Percentiles rank a stretch among this genome's conserved stretches.
Conservation (phyloP, 2,329 filamentous ascomycete species). For the Mariannaea sp. region DNA sequence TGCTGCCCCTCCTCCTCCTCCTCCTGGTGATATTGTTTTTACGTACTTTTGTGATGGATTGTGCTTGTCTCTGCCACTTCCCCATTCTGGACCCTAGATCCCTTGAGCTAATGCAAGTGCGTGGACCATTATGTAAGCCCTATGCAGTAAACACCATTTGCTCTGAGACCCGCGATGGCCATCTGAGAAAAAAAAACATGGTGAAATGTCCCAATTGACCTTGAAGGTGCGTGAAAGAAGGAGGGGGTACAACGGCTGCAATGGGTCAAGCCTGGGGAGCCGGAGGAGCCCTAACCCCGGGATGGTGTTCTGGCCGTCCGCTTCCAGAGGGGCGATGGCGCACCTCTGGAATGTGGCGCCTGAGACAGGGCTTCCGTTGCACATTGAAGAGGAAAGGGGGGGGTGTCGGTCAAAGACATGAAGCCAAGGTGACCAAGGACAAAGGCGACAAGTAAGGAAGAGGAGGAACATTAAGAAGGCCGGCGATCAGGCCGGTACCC, state of each 20-base stretch:
- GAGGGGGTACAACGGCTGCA: conserved; percentile 6
- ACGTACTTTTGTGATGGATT: too few relatives aligned
- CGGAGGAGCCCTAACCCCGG: conserved; percentile 28
- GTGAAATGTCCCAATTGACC: conserved; percentile 16
- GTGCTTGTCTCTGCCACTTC: background rate
- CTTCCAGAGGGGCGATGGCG: conserved; percentile 30
- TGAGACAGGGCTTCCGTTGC: conserved; percentile 7
- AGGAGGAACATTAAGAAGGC: conserved; percentile 2
- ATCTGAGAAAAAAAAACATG: conserved; percentile 3
- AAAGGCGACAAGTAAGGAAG: too few relatives aligned
- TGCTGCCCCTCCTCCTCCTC: background rate
- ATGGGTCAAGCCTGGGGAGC: conserved; percentile 17
- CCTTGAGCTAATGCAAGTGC: conserved; percentile 12
- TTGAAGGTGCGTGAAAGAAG: conserved; percentile 11
- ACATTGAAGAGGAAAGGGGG: background rate
- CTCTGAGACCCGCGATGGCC: background rate
- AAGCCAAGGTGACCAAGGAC: conserved; percentile 1
- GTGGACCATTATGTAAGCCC: conserved; percentile 2
- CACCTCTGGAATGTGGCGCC: conserved; percentile 33
- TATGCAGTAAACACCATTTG: background rate
- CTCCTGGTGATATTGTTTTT: background rate
- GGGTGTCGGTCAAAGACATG: background rate
- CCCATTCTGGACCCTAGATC: conserved; percentile 4
- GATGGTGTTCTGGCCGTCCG: conserved; percentile 34
- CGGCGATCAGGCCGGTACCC: background rate